Evolutionary conservation across 75 land plant genomes (phyloP).

Genomic region (Sequoiadendron giganteum): DNA sequence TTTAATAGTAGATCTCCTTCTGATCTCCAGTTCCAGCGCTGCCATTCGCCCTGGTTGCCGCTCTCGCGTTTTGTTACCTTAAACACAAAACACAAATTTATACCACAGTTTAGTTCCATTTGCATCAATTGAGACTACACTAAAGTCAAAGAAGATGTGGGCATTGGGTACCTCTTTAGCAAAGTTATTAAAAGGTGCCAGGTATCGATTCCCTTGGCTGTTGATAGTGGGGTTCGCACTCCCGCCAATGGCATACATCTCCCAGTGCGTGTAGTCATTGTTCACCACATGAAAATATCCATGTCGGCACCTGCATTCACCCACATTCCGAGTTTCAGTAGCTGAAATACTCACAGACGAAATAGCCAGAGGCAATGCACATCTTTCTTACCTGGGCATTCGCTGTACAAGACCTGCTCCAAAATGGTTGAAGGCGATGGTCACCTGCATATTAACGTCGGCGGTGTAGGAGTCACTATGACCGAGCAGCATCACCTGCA

Average conservation of each 20-base stretch:
- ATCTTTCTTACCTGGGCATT: conserved; percentile 65
- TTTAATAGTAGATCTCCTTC: neutral
- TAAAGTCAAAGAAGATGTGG: too few species aligned
- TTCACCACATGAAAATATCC: conserved; percentile 42
- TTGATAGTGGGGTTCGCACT: conserved; percentile 47
- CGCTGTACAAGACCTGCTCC: conserved; percentile 66
- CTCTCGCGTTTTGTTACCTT: neutral
- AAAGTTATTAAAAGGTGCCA: conserved; percentile 13
- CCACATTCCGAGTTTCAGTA: neutral
- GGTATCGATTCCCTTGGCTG: conserved; percentile 45
- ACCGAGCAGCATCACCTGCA: conserved; percentile 68
- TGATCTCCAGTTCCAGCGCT: neutral
- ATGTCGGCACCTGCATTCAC: conserved; percentile 18
- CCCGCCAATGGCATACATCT: conserved; percentile 58
- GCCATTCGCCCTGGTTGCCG: neutral
- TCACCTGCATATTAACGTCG: conserved; percentile 68
- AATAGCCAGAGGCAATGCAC: neutral
- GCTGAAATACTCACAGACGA: neutral
- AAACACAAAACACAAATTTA: neutral
- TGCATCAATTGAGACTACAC: too few species aligned
- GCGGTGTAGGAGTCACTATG: conserved; percentile 46
- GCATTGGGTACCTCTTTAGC: conserved; percentile 6
- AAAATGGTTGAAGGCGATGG: conserved; percentile 73
- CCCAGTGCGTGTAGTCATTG: conserved; percentile 50
- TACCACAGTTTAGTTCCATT: too few species aligned